Conservation (phyloP, 768 basidiomycete species). For the Podaxis sp. region DNA sequence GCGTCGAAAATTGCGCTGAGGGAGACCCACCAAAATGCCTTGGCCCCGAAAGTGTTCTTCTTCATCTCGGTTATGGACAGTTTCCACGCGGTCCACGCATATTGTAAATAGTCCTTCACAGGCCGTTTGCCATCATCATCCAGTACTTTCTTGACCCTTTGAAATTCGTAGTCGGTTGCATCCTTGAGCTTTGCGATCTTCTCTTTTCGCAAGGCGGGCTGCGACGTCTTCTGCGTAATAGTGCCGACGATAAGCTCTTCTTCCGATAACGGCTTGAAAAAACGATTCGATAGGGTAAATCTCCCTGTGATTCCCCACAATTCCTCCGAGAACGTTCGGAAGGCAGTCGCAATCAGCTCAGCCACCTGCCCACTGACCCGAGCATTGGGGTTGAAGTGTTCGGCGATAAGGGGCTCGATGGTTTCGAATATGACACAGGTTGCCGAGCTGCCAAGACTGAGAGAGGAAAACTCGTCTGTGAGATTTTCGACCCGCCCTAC, state of each 20-base stretch:
- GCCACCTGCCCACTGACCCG: neutral
- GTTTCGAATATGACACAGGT: neutral
- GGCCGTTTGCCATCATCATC: slow-evolving; percentile 44
- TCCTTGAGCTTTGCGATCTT: slow-evolving; percentile 55
- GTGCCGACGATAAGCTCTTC: slow-evolving; percentile 67
- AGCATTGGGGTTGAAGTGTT: neutral
- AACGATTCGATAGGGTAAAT: slow-evolving; percentile 42
- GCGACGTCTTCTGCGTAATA: slow-evolving; percentile 59
- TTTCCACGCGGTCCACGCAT: slow-evolving; percentile 57
- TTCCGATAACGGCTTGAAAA: slow-evolving; percentile 46
- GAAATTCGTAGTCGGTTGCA: slow-evolving; percentile 51
- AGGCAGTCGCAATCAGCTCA: slow-evolving; percentile 25
- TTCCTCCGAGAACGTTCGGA: slow-evolving; percentile 43
- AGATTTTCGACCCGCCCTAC: neutral
- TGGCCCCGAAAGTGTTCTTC: slow-evolving; percentile 47
- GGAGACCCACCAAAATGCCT: slow-evolving; percentile 60
- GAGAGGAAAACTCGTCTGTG: slow-evolving; percentile 1
- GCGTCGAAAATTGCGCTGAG: slow-evolving; percentile 57
- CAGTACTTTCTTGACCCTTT: slow-evolving; percentile 46
- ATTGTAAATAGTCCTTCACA: slow-evolving; percentile 37
- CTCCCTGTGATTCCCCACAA: slow-evolving; percentile 45
- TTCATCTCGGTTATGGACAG: slow-evolving; percentile 30
- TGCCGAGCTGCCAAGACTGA: neutral
- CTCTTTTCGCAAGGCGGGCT: slow-evolving; percentile 50
- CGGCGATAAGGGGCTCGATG: neutral